Conservation (phyloP, 2,329 filamentous ascomycete species). For the Neonectria neomacrospora region DNA sequence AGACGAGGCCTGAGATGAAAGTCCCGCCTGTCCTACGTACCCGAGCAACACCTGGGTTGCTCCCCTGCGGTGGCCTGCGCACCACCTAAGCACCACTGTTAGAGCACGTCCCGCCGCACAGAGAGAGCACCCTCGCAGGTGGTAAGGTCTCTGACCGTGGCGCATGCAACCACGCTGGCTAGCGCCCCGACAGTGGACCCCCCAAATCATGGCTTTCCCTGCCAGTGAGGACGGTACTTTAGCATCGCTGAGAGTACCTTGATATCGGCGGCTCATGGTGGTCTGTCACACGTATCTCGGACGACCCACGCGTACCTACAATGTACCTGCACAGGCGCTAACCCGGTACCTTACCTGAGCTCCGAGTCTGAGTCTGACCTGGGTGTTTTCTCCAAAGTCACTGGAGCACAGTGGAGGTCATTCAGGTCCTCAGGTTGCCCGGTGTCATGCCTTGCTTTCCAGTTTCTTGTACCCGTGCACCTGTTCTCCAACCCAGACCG, state of each 20-base stretch:
- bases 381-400: neutral
- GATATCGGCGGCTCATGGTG: neutral
- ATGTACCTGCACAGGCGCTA: slow-evolving; percentile 17
- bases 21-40: neutral
- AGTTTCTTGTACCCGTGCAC: slow-evolving; percentile 20
- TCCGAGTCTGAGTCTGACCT: slow-evolving; percentile 17
- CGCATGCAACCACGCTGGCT: slow-evolving; percentile 20
- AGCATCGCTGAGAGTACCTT: slow-evolving; percentile 5
- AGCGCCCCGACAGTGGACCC: slow-evolving; percentile 17
- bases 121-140: neutral
- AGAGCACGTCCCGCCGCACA: neutral
- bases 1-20: neutral
- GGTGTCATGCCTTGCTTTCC: slow-evolving; percentile 22
- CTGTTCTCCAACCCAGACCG: slow-evolving; percentile 23
- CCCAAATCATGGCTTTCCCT: slow-evolving; percentile 2
- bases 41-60: neutral
- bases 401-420: neutral
- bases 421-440: slow-evolving; percentile 8
- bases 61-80: slow-evolving; percentile 19
- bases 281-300: neutral
- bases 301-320: slow-evolving; percentile 3
- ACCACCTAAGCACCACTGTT: slow-evolving; percentile 6
- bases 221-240: slow-evolving; percentile 15
- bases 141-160: neutral
- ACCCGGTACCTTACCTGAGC: slow-evolving; percentile 26